Evolutionary conservation across 2,329 filamentous ascomycete species (phyloP).

Genomic region (Exophiala dermatitidis): DNA sequence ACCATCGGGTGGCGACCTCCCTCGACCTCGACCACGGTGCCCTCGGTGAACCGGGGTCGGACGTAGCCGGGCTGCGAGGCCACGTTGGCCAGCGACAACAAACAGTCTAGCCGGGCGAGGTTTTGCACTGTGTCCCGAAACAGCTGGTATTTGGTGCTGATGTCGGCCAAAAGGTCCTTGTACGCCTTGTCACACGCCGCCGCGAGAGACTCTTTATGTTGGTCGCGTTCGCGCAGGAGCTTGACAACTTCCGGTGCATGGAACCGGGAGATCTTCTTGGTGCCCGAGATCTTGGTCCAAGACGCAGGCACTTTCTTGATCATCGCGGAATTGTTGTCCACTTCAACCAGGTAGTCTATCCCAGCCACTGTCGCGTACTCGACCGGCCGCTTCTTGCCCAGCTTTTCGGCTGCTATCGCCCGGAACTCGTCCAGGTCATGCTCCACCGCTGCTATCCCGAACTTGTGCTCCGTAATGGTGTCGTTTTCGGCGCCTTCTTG

Average conservation of each 20-base stretch:
- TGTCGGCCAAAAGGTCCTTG: slow-evolving; percentile 59
- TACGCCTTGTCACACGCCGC: slow-evolving; percentile 87
- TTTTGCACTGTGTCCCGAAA: slow-evolving; percentile 82
- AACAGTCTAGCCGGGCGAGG: slow-evolving; percentile 80
- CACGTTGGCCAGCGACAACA: slow-evolving; percentile 77
- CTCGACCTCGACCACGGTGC: slow-evolving; percentile 61
- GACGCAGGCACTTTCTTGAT: slow-evolving; percentile 85
- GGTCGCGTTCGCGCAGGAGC: slow-evolving; percentile 78
- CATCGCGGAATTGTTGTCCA: slow-evolving; percentile 62
- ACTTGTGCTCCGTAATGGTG: slow-evolving; percentile 77
- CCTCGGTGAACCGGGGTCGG: slow-evolving; percentile 62
- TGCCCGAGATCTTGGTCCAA: slow-evolving; percentile 91
- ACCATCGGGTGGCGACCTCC: slow-evolving; percentile 90
- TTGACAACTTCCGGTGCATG: slow-evolving; percentile 86
- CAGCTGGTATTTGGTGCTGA: slow-evolving; percentile 77
- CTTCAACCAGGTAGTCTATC: slow-evolving; percentile 91
- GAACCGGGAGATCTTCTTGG: slow-evolving; percentile 85
- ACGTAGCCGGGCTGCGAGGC: slow-evolving; percentile 81
- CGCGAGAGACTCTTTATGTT: slow-evolving; percentile 86
- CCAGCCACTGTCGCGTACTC: slow-evolving; percentile 78
- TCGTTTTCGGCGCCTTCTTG: slow-evolving; percentile 80
- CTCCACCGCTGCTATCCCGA: slow-evolving; percentile 86
- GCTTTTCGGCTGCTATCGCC: slow-evolving; percentile 59
- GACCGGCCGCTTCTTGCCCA: slow-evolving; percentile 63
- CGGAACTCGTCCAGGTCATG: slow-evolving; percentile 77